Conservation (phyloP, 495 filamentous ascomycete genomes). For the Aspergillus bridgeri region DNA sequence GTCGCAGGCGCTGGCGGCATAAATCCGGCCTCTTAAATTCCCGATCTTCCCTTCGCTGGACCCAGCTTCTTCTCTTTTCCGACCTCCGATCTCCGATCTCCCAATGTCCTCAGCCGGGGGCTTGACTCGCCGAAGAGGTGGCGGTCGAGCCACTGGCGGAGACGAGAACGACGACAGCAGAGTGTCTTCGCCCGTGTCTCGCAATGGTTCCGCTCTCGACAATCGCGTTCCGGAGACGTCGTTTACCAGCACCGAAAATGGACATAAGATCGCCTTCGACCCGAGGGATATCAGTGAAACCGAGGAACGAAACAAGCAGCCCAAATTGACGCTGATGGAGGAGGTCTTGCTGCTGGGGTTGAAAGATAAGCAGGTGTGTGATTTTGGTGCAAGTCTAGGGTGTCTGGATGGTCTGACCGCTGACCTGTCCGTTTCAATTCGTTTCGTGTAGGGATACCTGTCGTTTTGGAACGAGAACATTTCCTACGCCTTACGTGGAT, state of each 20-base stretch:
- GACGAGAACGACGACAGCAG: slow-evolving; percentile 62
- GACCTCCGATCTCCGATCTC: slow-evolving; percentile 21
- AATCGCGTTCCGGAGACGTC: slow-evolving; percentile 75
- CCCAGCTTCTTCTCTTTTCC: slow-evolving; percentile 13
- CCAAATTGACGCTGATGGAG: slow-evolving; percentile 97
- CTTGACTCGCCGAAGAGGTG: slow-evolving; percentile 74
- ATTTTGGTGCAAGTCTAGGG: slow-evolving; percentile 5
- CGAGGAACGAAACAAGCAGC: slow-evolving; percentile 93
- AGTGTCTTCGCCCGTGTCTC: slow-evolving; percentile 65
- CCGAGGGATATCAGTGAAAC: slow-evolving; percentile 96
- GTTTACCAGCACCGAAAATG: slow-evolving; percentile 91
- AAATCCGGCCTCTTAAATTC: slow-evolving; percentile 19
- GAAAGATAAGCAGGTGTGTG: slow-evolving; percentile 94
- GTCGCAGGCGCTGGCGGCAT: slow-evolving; percentile 29
- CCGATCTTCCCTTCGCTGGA: slow-evolving; percentile 2
- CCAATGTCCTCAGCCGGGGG: slow-evolving; percentile 66
- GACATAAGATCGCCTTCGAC: slow-evolving; percentile 98
- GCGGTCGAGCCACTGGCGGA: slow-evolving; percentile 54
- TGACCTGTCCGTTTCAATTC: slow-evolving; percentile 15
- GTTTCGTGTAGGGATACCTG: slow-evolving; percentile 73
- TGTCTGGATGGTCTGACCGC: slow-evolving; percentile 7
- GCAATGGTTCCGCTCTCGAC: slow-evolving; percentile 57
- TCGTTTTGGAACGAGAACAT: slow-evolving; percentile 99
- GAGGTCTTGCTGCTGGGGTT: slow-evolving; percentile 90
- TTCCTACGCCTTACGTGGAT: slow-evolving; percentile 93